Base-by-base conservation (phyloP, 192 early-diverging fungal species). In the Chytriomyces sp. region DNA sequence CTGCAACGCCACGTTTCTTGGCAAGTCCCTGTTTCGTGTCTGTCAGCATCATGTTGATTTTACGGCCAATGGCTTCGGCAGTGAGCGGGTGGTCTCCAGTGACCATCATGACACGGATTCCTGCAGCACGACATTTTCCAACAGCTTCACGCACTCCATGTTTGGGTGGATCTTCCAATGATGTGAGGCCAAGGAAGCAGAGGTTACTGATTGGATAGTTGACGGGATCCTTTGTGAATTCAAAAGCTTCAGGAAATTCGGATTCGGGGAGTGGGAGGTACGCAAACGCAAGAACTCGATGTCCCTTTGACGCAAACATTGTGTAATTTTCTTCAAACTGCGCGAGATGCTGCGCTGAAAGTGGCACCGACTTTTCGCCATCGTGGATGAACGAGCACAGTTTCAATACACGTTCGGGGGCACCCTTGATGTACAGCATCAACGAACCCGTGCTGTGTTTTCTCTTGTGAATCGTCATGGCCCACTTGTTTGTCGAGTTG, bases 11-110 rank as follows among this genome's bases (percentile, higher is more conserved):
- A 5, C 88, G 89, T 65, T 89, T 87, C 65, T 87, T 86, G 26
- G 96, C 93, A 1, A 96, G 85, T 64, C 82, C 81, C 23, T 91
- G 89, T 78, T 92, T 93, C 16, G 96, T 97, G 75, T 98, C 97
- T 47, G 89, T 89, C 6, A 97, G 62, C 71, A 98, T 69, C 43
- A 97, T 81, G 84, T 96, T 96, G 81, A 96, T 94, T 81, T 94
- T 94, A 74, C 93, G 91, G 5, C 89, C 94, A 76, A 97, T 93
- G 7, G 92, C 94, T 61, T 95, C 95, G 18, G 95, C 96, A 5
- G 96, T 98, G 76, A 95, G 86, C 67, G 95, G 94, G 79, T 96
- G 93, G 84, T 98, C 96, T 78, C 95, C 96, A 26, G 97, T 98
- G 13, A 98, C 91, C 95, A 98, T 97, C 79, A 97, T 89, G 28